Evolutionary conservation across 2,329 filamentous ascomycete genomes (phyloP).

Genomic region (Penicillium sp.): DNA sequence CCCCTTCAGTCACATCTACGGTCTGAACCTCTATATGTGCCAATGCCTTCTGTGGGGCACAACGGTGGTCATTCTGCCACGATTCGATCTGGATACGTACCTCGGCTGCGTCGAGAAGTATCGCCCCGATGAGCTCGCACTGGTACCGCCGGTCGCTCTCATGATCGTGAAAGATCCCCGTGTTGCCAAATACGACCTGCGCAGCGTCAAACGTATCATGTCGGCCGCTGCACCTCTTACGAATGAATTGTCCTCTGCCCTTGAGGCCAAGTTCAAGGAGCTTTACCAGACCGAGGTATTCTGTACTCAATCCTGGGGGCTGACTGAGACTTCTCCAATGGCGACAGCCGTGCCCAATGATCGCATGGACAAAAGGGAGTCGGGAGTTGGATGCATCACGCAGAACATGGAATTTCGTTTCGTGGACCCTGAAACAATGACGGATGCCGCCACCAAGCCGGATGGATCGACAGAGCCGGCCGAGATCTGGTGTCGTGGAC

Average conservation of each 20-base stretch:
- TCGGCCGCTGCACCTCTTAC: slow-evolving; percentile 27
- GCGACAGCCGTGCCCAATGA: slow-evolving; percentile 22
- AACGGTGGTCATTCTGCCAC: slow-evolving; percentile 18
- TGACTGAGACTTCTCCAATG: slow-evolving; percentile 26
- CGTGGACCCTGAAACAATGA: slow-evolving; percentile 24
- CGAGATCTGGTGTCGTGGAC: slow-evolving; percentile 27
- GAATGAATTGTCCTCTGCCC: slow-evolving; percentile 16
- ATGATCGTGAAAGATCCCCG: slow-evolving; percentile 26
- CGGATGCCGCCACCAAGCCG: slow-evolving; percentile 13
- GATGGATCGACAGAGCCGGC: slow-evolving; percentile 20
- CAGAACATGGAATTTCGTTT: slow-evolving; percentile 28
- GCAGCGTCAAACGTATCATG: slow-evolving; percentile 21
- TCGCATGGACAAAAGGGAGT: slow-evolving; percentile 23
- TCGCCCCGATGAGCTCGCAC: slow-evolving; percentile 20
- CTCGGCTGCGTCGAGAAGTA: slow-evolving; percentile 23
- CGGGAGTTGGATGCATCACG: slow-evolving; percentile 21
- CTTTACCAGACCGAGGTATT: slow-evolving; percentile 20
- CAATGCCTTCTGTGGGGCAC: slow-evolving; percentile 22
- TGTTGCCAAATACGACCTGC: slow-evolving; percentile 21
- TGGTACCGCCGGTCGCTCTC: slow-evolving; percentile 25
- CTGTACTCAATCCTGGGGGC: slow-evolving; percentile 23
- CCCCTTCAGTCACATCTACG: slow-evolving; percentile 29
- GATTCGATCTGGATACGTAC: slow-evolving; percentile 23
- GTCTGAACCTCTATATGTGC: slow-evolving; percentile 23
- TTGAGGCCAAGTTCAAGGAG: slow-evolving; percentile 21